Base-by-base conservation (phyloP, 2,329 filamentous ascomycete genomes). In the Aureobasidium subglaciale region DNA sequence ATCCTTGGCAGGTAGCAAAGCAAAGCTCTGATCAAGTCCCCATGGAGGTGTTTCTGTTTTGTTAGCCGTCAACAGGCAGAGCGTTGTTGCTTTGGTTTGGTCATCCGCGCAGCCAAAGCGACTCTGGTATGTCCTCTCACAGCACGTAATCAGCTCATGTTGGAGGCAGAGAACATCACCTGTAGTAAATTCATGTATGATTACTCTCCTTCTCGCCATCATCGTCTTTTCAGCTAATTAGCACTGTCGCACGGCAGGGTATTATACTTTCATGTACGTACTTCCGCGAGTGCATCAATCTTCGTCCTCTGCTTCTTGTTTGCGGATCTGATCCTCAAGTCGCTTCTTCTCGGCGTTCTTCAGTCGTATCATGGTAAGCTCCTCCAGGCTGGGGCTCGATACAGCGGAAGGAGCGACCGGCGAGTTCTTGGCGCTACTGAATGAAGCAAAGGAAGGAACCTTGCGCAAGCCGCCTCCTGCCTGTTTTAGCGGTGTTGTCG, bases 301-400 rank as follows among this genome's bases (percentile, higher is more conserved):
- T 6, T 22, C 34, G 8, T 49, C 52, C 15, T 41, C 57, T 11
- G 57, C 60, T 38, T 59, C 62, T 16, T 60, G 69, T 57, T 75
- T 73, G 37, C 71, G 62, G 15, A 75, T 73, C 60, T 75, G 70
- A 45, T 74, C 74, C 49, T 75, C 73, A 32, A 75, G 30, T 16
- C 68, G 63, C 59, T 67, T 68, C 61, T 72, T 73, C 62, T 77
- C 73, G 1, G 72, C 73, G 34, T 70, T 68, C 60, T 72, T 75
- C 42, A 75, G 57, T 20, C 72, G 65, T 56, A 75, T 75, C 69
- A 75, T 70, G 3, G 70, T 75, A 1, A 71, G 63, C 46, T 77
- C 73, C 54, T 75, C 69, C 15, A 64, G 54, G 35, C 60, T 67
- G 2, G 67, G 65, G 15, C 68, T 64, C 59, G 67, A 38, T n/a